phyloP scores from a whole-genome alignment of 768 basidiomycete genomes.

The Tylopilus plumbeoviolaceoides region DNA sequence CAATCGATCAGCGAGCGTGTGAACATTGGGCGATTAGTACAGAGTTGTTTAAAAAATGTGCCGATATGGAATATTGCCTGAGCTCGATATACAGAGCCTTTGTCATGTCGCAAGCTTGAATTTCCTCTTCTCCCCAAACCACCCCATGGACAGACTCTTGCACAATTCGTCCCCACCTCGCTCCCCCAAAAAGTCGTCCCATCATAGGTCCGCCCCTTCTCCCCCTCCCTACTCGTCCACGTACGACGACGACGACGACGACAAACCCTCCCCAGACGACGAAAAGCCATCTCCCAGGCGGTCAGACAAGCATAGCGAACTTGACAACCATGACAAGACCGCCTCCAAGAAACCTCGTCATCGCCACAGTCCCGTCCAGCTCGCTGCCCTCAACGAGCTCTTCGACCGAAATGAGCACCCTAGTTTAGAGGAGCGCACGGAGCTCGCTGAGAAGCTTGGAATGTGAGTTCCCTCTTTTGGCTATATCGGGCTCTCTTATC shows the following conservation, averaged over 20 bases:
- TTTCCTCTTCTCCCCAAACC: slow-evolving; percentile 28
- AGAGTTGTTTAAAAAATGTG: slow-evolving; percentile 33
- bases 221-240: slow-evolving; percentile 6
- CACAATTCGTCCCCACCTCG: slow-evolving; percentile 12
- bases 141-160: slow-evolving; percentile 23
- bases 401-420: slow-evolving; percentile 78
- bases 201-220: slow-evolving; percentile 9
- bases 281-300: slow-evolving; percentile 24
- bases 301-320: slow-evolving; percentile 24
- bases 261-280: slow-evolving; percentile 13
- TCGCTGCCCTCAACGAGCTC: slow-evolving; percentile 73
- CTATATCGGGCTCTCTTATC: slow-evolving; percentile 20
- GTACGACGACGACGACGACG: slow-evolving; percentile 23
- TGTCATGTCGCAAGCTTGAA: slow-evolving; percentile 36
- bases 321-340: slow-evolving; percentile 22
- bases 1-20: slow-evolving; percentile 22
- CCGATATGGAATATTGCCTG: slow-evolving; percentile 38
- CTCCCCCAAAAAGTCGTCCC: slow-evolving; percentile 10
- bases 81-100: slow-evolving; percentile 38
- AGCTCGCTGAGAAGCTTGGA: slow-evolving; percentile 66
- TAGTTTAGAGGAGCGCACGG: slow-evolving; percentile 59
- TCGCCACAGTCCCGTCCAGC: slow-evolving; percentile 67
- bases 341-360: slow-evolving; percentile 69
- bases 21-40: slow-evolving; percentile 28
- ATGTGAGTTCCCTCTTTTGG: slow-evolving; percentile 53